These are phyloP conservation scores for Alternaria triticimaculans DNA, from an alignment of 2,329 filamentous ascomycete species.

Conservation along the genomic window DNA sequence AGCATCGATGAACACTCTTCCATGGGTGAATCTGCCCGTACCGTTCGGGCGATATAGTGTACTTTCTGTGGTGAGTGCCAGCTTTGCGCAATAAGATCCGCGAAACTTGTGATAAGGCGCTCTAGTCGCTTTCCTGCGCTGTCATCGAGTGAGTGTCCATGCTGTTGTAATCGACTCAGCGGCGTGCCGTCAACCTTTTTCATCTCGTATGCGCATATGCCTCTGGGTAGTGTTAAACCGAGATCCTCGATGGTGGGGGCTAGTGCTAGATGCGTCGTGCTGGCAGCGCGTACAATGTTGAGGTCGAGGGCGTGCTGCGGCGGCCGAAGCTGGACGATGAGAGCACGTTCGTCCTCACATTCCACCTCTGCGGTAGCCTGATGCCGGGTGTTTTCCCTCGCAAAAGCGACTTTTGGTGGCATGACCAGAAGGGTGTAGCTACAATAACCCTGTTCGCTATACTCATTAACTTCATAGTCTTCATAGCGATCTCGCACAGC, in stretches of 20 bases:
- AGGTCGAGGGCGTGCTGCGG: slow-evolving; percentile 30
- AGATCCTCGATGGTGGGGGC: slow-evolving; percentile 28
- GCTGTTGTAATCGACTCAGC: slow-evolving; percentile 22
- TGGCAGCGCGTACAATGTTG: slow-evolving; percentile 26
- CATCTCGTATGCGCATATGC: slow-evolving; percentile 36
- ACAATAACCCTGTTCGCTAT: slow-evolving; percentile 16
- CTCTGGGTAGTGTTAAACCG: slow-evolving; percentile 10
- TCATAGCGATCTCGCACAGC: slow-evolving; percentile 4
- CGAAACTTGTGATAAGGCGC: slow-evolving; percentile 37
- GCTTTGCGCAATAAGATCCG: slow-evolving; percentile 31
- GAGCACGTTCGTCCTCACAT: not conserved
- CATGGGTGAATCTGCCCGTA: slow-evolving; percentile 29
- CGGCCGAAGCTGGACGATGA: slow-evolving; percentile 40
- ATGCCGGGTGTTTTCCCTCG: not conserved
- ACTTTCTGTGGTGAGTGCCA: slow-evolving; percentile 17
- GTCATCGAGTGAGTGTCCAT: not conserved
- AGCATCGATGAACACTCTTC: slow-evolving; percentile 12
- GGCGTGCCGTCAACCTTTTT: slow-evolving; percentile 32
- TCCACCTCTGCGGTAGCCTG: not conserved
- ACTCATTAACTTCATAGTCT: slow-evolving; percentile 10
- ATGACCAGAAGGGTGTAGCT: slow-evolving; percentile 17
- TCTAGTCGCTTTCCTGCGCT: slow-evolving; percentile 18
- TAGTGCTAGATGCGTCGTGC: slow-evolving; percentile 23
- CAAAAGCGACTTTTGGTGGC: not conserved
- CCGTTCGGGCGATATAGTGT: not conserved